Conservation (phyloP, 108 stramenopile genomes). For the Nitzschia sp. region DNA sequence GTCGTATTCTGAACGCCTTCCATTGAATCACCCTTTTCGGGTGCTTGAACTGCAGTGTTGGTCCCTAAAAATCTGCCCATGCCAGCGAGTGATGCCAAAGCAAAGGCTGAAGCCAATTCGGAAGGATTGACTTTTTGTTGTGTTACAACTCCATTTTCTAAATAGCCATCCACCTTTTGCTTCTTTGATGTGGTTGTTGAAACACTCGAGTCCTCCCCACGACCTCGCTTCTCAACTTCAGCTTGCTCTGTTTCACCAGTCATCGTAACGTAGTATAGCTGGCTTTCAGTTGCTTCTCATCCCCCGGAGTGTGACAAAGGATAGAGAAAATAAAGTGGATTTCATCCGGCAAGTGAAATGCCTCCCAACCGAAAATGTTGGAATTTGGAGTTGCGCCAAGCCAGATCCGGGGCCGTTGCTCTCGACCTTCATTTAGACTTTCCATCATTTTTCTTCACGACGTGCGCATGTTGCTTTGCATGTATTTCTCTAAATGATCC, state of each 20-base stretch:
- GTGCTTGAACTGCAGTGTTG: neutral
- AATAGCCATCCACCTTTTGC: slow-evolving; percentile 1
- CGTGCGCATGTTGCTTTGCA: neutral
- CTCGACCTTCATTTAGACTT: neutral
- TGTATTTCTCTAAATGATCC: neutral
- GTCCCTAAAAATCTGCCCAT: neutral
- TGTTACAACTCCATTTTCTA: neutral
- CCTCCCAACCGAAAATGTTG: slow-evolving; percentile 8
- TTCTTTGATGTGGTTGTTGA: neutral
- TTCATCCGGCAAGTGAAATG: too few relatives aligned
- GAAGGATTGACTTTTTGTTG: slow-evolving; percentile 27
- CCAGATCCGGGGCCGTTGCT: slow-evolving; percentile 14
- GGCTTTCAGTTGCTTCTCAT: slow-evolving; percentile 10
- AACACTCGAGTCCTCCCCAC: neutral
- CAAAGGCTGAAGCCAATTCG: slow-evolving; percentile 44
- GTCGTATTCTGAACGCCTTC: slow-evolving; percentile 12
- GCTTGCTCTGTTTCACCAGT: neutral
- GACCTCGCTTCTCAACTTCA: slow-evolving; percentile 3
- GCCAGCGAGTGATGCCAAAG: slow-evolving; percentile 36
- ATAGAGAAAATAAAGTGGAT: too few relatives aligned
- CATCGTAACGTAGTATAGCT: too few relatives aligned
- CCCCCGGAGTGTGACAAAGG: neutral
- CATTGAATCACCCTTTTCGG: neutral
- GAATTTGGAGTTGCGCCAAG: slow-evolving; percentile 20
- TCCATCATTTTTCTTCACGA: neutral